Evolutionary conservation across 257 asterid genomes (phyloP), one percentile per base, ranked within the genome.

Genomic region (Anisodus tanguticus): DNA sequence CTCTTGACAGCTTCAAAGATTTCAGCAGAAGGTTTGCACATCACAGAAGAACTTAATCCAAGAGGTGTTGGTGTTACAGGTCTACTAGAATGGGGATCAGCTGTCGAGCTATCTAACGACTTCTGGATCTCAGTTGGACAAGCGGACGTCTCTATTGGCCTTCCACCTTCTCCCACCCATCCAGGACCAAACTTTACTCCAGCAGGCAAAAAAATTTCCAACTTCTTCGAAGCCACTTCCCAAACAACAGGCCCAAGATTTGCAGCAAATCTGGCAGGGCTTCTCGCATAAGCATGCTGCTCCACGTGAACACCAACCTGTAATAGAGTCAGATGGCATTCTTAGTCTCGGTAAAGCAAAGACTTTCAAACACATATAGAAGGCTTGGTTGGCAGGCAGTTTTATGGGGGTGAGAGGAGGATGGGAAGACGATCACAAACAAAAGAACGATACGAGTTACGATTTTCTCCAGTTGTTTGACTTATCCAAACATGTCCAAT

Each of bases 251-350:
- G 98, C 83, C 99, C 99, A 19, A 97, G 96, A 89, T 90, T 89
- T 19, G 97, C 95, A 11, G 98, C 97, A 77, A 76, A 97, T 80
- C 95, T 90, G 35, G 98, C 95, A 53, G 93, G 89, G 91, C 98
- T 96, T 85, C 97, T 93, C 6, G 97, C 97, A 83, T 92, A 96
- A 62, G 91, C 92, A 58, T 94, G 93, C 16, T 93, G 93, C 69
- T 93, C 98, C n/a, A 81, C 68, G 70, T 92, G 95, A 55, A 91
- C 90, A 78, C 99, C 98, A 1, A 97, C 98, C 99, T 97, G 95
- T 68, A 26, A 53, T 31, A 83, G 3, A 84, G 35, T 77, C 66
- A 78, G 49, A 71, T 68, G 47, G 37, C 62, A 63, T 69, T 12
- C 16, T 63, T 19, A 31, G 84, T 16, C 77, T 60, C 8, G 49